These are phyloP conservation scores for Talaromyces atroroseus DNA, from an alignment of 2,329 filamentous ascomycete species.

Conservation along the genomic window DNA sequence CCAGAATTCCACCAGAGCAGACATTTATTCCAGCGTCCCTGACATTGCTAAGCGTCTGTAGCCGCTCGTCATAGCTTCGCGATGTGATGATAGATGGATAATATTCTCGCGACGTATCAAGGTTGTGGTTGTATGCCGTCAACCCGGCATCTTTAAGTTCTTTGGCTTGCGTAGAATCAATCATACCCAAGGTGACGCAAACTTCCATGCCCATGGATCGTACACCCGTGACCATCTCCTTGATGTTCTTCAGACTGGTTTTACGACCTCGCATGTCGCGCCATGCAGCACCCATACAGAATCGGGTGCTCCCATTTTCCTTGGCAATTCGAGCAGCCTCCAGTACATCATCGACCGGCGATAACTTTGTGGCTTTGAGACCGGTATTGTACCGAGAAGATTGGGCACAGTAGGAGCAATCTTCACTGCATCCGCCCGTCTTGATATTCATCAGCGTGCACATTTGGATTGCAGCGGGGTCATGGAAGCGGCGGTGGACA, in stretches of 20 bases:
- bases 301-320: slow-evolving; percentile 78
- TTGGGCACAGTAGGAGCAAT: slow-evolving; percentile 88
- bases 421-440: slow-evolving; percentile 84
- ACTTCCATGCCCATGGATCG: slow-evolving; percentile 79
- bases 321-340: slow-evolving; percentile 71
- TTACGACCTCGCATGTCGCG: slow-evolving; percentile 89
- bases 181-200: slow-evolving; percentile 93
- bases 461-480: slow-evolving; percentile 77
- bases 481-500: slow-evolving; percentile 79
- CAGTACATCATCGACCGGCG: slow-evolving; percentile 73
- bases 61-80: slow-evolving; percentile 77
- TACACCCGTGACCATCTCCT: slow-evolving; percentile 78
- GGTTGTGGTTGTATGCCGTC: slow-evolving; percentile 91
- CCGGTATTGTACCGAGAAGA: slow-evolving; percentile 71
- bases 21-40: slow-evolving; percentile 83
- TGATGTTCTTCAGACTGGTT: slow-evolving; percentile 75
- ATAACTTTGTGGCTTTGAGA: slow-evolving; percentile 70
- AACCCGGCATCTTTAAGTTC: slow-evolving; percentile 78
- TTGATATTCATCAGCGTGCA: slow-evolving; percentile 98
- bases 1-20: slow-evolving; percentile 83
- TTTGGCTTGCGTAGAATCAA: slow-evolving; percentile 71
- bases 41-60: slow-evolving; percentile 73
- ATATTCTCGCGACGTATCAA: slow-evolving; percentile 84
- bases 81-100: slow-evolving; percentile 85
- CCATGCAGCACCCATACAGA: slow-evolving; percentile 96